Conservation (phyloP, 1,139 yeast genomes). For the Yamadazyma songkhlaensis region DNA sequence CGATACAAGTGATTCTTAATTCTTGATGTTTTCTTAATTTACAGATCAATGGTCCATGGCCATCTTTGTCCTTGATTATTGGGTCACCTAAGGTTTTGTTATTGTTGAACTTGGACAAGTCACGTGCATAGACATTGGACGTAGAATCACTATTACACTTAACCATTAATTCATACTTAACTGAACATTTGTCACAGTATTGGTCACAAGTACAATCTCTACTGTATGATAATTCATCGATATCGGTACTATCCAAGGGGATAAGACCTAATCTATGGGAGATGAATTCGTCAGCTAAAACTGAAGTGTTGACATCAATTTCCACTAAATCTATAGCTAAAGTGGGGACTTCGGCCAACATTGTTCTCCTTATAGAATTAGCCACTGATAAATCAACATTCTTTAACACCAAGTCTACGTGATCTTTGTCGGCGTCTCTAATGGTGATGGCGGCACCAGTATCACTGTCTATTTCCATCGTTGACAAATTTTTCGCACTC, state of each 20-base stretch:
- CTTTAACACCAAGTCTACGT: slow-evolving; percentile 83
- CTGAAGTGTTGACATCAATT: slow-evolving; percentile 89
- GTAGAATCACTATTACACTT: slow-evolving; percentile 85
- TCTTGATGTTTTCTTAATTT: slow-evolving; percentile 93
- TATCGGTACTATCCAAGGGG: slow-evolving; percentile 82
- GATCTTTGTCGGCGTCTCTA: slow-evolving; percentile 79
- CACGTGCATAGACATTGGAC: slow-evolving; percentile 87
- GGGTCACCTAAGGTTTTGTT: slow-evolving; percentile 71
- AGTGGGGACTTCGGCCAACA: slow-evolving; percentile 96
- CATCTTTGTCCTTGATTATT: slow-evolving; percentile 71
- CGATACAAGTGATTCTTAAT: slow-evolving; percentile 82
- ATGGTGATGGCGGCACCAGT: slow-evolving; percentile 78
- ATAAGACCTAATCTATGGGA: slow-evolving; percentile 91
- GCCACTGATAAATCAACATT: slow-evolving; percentile 91
- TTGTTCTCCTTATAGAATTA: slow-evolving; percentile 84
- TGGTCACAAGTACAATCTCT: slow-evolving; percentile 98
- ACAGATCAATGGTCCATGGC: slow-evolving; percentile 84
- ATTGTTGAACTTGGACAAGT: slow-evolving; percentile 56
- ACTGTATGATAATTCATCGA: slow-evolving; percentile 75
- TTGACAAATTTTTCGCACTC: slow-evolving; percentile 6
- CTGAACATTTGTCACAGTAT: slow-evolving; percentile 93
- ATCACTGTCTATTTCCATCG: slow-evolving; percentile 41
- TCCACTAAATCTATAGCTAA: slow-evolving; percentile 95
- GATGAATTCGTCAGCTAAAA: slow-evolving; percentile 92
- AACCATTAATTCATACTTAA: slow-evolving; percentile 80